Evolutionary conservation across 495 filamentous ascomycete genomes (phyloP), one percentile per base, ranked within the genome.

Genomic region (Cercophora scortea): DNA sequence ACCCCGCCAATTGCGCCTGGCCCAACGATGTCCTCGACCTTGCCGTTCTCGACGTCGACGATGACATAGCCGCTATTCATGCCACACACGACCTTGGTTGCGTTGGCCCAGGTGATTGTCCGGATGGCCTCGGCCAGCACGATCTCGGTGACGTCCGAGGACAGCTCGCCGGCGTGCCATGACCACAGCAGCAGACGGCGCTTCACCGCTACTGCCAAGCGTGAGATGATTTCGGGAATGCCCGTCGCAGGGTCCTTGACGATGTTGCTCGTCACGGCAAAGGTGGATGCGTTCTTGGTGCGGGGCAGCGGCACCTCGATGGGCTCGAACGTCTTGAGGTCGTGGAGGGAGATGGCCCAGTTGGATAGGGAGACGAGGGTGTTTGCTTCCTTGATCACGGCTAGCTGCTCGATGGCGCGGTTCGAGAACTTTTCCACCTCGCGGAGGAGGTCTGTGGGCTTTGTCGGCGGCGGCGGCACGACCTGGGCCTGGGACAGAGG

Each of bases 341-440:
- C 91, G 67, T 97, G 87, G 34, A 95, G 82, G 40, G 84, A 86
- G 57, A 99, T 83, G 65, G 89, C 82, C 41, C 81, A 86, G 67
- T 95, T 94, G 49, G 89, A 89, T 45, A 99, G 75, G 4, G 90
- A 94, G 42, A 99, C 82, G 44, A 99, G 79, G 10, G 89, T 82
- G 63, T 87, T 90, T 36, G 89, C 89, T 69, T 95, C 94, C 58
- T 97, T 97, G 55, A 99, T 89, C 52, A 92, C 80, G 32, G 92
- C 92, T 6, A 99, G 82, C 72, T 96, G 90, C 59, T 96, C 90
- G 45, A 96, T 83, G 45, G 89, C 84, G 53, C 86, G 80, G 36
- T 85, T 80, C 32, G 90, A 91, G 75, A 99, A 99, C 71, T 88
- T 94, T 55, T 97, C 93, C 32, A 91, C 73, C 67, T 96, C 95